A percentile compares a stretch with the other conserved stretches of the same genome.
These are phyloP conservation scores for Myriosclerotinia scirpicola DNA, from an alignment of 2,329 filamentous ascomycete genomes.

Conservation along the genomic window DNA sequence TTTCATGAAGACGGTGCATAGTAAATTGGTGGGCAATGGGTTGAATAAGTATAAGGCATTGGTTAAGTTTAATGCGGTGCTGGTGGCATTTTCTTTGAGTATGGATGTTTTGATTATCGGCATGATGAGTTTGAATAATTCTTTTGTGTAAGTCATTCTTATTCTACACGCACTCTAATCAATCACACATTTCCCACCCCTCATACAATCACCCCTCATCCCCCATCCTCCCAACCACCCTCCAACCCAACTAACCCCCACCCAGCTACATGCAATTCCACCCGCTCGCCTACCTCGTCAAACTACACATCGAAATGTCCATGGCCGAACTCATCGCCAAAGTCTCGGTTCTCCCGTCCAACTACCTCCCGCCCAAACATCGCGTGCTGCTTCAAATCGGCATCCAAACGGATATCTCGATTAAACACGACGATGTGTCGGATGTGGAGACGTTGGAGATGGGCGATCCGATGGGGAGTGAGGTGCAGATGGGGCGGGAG, in stretches of 20 bases:
- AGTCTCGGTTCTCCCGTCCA: constrained; percentile 25
- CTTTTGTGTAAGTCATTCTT: constrained; percentile 40
- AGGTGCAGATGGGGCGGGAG: too few species aligned
- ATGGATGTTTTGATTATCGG: constrained; percentile 47
- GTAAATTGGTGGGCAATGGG: constrained; percentile 39
- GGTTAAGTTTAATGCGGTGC: constrained; percentile 45
- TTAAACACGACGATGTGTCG: background rate
- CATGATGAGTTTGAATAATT: constrained; percentile 42
- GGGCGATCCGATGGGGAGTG: background rate
- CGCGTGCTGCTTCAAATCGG: background rate
- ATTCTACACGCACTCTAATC: background rate
- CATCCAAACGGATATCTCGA: constrained; percentile 12
- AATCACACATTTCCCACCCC: too few species aligned
- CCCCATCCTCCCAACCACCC: background rate
- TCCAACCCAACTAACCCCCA: background rate
- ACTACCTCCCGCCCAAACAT: background rate
- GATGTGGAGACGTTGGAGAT: background rate
- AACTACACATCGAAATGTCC: constrained; percentile 48
- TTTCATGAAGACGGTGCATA: constrained; percentile 48
- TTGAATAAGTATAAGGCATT: constrained; percentile 45
- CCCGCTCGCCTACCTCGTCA: constrained; percentile 46
- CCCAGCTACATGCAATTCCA: constrained; percentile 44
- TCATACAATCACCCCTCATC: background rate
- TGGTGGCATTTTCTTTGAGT: constrained; percentile 44
- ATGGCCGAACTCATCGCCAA: constrained; percentile 46